Conservation (phyloP, 1,284 basidiomycete species). For the Papiliotrema fonsecae region DNA sequence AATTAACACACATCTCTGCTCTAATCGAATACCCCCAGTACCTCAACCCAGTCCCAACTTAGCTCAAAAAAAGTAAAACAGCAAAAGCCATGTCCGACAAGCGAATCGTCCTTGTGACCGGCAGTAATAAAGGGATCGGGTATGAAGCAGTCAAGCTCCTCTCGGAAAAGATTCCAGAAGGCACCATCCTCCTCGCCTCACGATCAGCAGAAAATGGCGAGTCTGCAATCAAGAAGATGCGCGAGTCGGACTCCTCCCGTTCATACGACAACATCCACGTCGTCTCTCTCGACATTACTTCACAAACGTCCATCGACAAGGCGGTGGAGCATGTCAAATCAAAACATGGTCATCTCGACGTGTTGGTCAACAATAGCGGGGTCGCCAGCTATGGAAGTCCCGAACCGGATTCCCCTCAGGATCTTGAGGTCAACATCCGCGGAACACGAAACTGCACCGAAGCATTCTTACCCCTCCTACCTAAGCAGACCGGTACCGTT, state of each 20-base stretch:
- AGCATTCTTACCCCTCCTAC: slow-evolving; percentile 11
- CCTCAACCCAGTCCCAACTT: too few species aligned
- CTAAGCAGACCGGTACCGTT: slow-evolving; percentile 6
- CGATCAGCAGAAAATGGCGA: slow-evolving; percentile 12
- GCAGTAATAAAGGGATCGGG: slow-evolving; percentile 15
- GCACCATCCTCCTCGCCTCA: slow-evolving; percentile 13
- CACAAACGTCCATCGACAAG: slow-evolving; percentile 4
- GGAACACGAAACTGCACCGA: slow-evolving; percentile 9
- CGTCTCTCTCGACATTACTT: slow-evolving; percentile 14
- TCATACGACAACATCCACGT: slow-evolving; percentile 10
- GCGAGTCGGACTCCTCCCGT: slow-evolving; percentile 1
- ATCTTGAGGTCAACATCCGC: slow-evolving; percentile 14
- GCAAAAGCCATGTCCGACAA: too few species aligned
- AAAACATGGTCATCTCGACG: slow-evolving; percentile 9
- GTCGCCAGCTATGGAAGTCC: slow-evolving; percentile 7
- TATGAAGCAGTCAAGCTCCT: slow-evolving; percentile 17
- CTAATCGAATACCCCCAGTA: too few species aligned
- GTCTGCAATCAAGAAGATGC: slow-evolving; percentile 11
- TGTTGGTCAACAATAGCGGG: slow-evolving; percentile 13
- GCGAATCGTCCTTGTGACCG: slow-evolving; percentile 16
- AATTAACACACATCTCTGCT: too few species aligned
- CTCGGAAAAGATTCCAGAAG: slow-evolving; percentile 8
- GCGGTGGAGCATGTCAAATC: slow-evolving; percentile 7
- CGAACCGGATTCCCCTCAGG: not conserved
- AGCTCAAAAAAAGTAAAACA: too few species aligned